Conservation (phyloP, 371 early-diverging fungal genomes). For the Nematocida ausubeli region DNA sequence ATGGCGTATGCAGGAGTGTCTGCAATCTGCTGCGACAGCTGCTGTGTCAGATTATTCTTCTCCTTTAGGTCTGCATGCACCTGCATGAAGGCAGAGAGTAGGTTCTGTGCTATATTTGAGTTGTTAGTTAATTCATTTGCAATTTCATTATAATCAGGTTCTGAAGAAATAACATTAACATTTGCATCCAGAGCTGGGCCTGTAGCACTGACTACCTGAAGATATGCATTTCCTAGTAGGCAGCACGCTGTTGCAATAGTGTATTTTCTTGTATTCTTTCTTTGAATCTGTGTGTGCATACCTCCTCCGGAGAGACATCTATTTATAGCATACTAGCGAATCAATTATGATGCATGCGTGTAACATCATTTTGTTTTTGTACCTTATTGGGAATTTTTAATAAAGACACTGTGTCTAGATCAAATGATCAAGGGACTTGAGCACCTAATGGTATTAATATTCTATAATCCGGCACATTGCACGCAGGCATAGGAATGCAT, state of each 20-base stretch:
- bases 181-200: not conserved
- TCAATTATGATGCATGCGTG: not conserved
- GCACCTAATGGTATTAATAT: too few relatives aligned
- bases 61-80: not conserved
- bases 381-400: not conserved
- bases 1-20: not conserved
- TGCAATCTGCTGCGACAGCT: not conserved
- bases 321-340: not conserved
- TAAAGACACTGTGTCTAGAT: not conserved
- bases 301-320: not conserved
- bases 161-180: not conserved
- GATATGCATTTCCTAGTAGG: not conserved
- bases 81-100: not conserved
- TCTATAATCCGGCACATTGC: too few relatives aligned
- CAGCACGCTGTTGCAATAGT: not conserved
- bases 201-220: not conserved
- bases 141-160: not conserved
- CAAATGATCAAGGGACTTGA: too few relatives aligned
- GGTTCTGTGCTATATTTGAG: not conserved
- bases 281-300: not conserved
- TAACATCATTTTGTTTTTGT: not conserved
- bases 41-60: not conserved
- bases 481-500: too few relatives aligned
- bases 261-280: not conserved
- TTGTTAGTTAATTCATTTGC: not conserved